Evolutionary conservation across 805 yeast genomes (phyloP).

Genomic region (Kodamaea kakaduensis): DNA sequence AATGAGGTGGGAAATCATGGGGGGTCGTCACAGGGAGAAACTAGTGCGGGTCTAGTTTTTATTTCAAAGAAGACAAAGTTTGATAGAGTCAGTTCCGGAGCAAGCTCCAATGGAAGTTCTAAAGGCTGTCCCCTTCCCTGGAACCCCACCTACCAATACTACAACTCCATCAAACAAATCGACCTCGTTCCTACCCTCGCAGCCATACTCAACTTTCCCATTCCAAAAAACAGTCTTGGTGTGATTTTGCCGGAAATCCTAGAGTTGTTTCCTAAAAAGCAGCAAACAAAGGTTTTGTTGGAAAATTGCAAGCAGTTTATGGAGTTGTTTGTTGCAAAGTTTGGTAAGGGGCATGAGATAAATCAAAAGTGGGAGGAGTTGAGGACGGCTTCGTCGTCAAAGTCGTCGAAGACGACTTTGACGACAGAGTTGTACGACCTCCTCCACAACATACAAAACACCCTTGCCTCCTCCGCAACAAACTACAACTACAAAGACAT

Average conservation of each 20-base stretch:
- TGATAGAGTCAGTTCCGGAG: constrained; percentile 24
- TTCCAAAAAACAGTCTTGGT: constrained; percentile 75
- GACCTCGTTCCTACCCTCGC: constrained; percentile 73
- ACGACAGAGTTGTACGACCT: constrained; percentile 23
- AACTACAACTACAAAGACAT: constrained; percentile 63
- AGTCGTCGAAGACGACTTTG: constrained; percentile 4
- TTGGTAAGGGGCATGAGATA: constrained; percentile 15
- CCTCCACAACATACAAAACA: constrained; percentile 46
- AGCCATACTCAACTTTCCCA: constrained; percentile 55
- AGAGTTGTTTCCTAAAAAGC: constrained; percentile 41
- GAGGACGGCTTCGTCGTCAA: background rate
- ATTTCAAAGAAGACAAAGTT: constrained; percentile 48
- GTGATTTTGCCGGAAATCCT: constrained; percentile 58
- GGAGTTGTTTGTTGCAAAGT: constrained; percentile 42
- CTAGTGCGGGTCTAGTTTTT: constrained; percentile 76
- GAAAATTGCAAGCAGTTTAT: constrained; percentile 60
- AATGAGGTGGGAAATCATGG: constrained; percentile 95
- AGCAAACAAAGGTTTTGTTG: constrained; percentile 33
- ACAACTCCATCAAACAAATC: constrained; percentile 54
- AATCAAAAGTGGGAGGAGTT: constrained; percentile 12
- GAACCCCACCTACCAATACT: constrained; percentile 49
- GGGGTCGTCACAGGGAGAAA: constrained; percentile 89
- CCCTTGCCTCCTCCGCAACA: constrained; percentile 59
- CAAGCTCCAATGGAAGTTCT: constrained; percentile 24
- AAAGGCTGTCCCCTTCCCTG: constrained; percentile 40